Base-by-base conservation (phyloP, 2,329 filamentous ascomycete species). In the Catunica adiposa region DNA sequence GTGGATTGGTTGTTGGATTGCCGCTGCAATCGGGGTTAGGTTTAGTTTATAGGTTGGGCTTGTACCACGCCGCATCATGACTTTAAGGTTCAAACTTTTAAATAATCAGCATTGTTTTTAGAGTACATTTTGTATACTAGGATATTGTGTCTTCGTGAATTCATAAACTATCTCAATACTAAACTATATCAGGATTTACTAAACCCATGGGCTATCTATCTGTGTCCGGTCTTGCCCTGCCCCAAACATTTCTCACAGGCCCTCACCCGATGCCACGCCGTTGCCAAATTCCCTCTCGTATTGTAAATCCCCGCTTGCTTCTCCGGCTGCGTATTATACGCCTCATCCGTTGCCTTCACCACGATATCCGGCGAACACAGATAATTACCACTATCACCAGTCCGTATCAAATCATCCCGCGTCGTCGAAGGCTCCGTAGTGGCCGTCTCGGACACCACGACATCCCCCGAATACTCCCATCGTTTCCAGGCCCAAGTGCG, bases 311-410 rank as follows among this genome's bases (percentile, higher is more conserved):
- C 73, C 40, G 70, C 70, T 60, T 81, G 77, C 40, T 67, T 74
- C 63, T 82, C 77, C 0, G 81, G 80, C 65, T 84, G 81, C 0
- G 77, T 78, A 60, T 84, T 84, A 64, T 84, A 84, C 1, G 73
- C 69, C 60, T 81, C 78, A 62, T 84, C 81, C 1, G 76, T 79
- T 5, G 81, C 81, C 66, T 83, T 84, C 62, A 83, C 79, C 3
- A 83, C 68, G 51, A 84, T 68, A 51, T 56, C 61, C 0, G 72
- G 75, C 1, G 73, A 71, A 62, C 74, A 78, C 4, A 63, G 62
- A 61, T 64, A n/a, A n/a, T n/a, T n/a, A 44, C 62, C 61, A 20
- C 59, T 62, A n/a, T 5, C 31, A 26, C 17, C 20, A 6, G 4
- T 22, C 31, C 23, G 37, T 38, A 22, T 37, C 22, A 52, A 52